A percentile compares a stretch with the other conserved stretches of the same genome.
Evolutionary conservation across 1,284 basidiomycete genomes (phyloP).

Genomic region (Ceratobasidium papillatum): DNA sequence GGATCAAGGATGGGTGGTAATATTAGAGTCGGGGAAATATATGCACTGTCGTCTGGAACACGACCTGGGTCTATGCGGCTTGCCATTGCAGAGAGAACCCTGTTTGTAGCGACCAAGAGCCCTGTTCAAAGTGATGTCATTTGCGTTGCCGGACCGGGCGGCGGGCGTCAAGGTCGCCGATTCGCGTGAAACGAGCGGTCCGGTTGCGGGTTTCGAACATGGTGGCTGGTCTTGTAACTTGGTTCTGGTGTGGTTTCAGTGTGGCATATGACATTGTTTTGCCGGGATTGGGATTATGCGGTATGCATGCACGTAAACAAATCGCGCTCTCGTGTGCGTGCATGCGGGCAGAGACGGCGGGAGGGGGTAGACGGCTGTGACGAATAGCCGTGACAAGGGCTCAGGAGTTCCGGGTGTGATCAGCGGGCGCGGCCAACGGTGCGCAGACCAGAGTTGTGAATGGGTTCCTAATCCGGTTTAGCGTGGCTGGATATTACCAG

Average conservation of each 20-base stretch:
- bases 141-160: neutral
- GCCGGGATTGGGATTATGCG: neutral
- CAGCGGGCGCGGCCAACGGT: neutral
- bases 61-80: neutral
- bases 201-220: neutral
- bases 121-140: slow-evolving; percentile 2
- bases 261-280: neutral
- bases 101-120: neutral
- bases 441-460: neutral
- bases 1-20: slow-evolving; percentile 24
- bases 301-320: neutral
- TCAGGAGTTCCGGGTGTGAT: slow-evolving; percentile 3
- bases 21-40: slow-evolving; percentile 13
- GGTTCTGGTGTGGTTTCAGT: slow-evolving; percentile 23
- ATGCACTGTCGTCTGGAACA: neutral
- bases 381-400: slow-evolving; percentile 3
- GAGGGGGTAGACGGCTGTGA: neutral
- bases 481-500: neutral
- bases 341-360: neutral
- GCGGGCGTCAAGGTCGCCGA: neutral
- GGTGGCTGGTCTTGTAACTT: neutral
- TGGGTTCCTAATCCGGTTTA: neutral
- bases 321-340: neutral
- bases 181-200: neutral
- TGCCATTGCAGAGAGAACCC: neutral